Base-by-base conservation (phyloP, 2,329 filamentous ascomycete genomes). In the Talaromyces sp. region DNA sequence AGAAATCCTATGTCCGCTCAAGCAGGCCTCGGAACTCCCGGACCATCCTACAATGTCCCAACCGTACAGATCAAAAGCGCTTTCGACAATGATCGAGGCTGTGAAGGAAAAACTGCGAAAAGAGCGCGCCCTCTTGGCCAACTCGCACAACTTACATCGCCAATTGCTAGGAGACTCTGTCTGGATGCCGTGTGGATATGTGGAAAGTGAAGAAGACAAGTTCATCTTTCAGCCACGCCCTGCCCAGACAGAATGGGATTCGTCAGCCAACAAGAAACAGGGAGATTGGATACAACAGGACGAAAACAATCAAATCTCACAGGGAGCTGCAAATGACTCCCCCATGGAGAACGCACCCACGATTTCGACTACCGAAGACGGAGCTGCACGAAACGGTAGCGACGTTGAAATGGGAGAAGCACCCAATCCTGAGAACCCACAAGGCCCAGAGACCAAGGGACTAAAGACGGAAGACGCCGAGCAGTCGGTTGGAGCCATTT, bases 1-100 rank as follows among this genome's bases (percentile, higher is more conserved):
- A 86, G 84, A 81, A 33, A 77, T 88, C 11, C 78, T 88, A 49
- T 80, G 82, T 61, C 86, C 86, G n/a, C 72, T 88, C 58, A 87
- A 83, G 36, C 83, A 85, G 55, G 84, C 85, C 39, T 83, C 84
- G 59, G 84, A 87, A 64, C 76, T 88, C 27, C 79, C 83, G 2
- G 77, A 74, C 30, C 86, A 88, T 67, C 85, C 85, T 62, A 83
- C 84, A 28, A 71, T 87, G 65, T 84, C 82, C 58, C 72, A 81
- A 58, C 77, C 85, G 1, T 88, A 86, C 70, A 83, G 80, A 30
- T 85, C 84, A 58, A 81, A 79, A 62, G 84, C 84, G 47, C 77
- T 88, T 19, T 81, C 79, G 30, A 79, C 85, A 49, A 82, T 88
- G 78, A 81, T 82, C 13, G 73, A 76, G 60, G 80, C 84, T 60